Evolutionary conservation across 2,329 filamentous ascomycete species (phyloP).

Genomic region (Curvularia spicifera): DNA sequence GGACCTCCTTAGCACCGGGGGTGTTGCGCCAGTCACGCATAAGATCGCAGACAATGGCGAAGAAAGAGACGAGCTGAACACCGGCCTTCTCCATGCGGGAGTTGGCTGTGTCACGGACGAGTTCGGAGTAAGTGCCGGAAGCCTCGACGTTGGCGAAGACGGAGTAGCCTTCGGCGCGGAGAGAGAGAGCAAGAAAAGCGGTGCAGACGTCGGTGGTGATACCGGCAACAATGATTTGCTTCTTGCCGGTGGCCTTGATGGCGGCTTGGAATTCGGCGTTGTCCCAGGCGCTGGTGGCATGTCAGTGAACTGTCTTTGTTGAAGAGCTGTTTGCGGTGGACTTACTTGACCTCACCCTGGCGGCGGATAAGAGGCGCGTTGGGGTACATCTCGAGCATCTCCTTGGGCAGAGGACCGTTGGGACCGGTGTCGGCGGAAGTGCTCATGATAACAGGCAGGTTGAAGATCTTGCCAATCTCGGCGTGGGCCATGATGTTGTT

Average conservation of each 20-base stretch:
- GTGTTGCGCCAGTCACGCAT: constrained; percentile 73
- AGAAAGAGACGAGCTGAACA: constrained; percentile 68
- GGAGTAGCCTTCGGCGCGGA: constrained; percentile 72
- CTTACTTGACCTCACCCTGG: constrained; percentile 70
- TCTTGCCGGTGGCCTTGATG: constrained; percentile 68
- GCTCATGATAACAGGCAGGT: constrained; percentile 72
- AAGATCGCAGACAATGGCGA: constrained; percentile 69
- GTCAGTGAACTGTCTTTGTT: constrained; percentile 7
- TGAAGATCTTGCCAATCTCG: constrained; percentile 68
- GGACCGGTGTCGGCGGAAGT: constrained; percentile 73
- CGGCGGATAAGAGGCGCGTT: constrained; percentile 69
- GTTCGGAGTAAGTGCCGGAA: constrained; percentile 67
- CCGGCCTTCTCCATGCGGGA: constrained; percentile 70
- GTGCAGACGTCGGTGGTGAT: constrained; percentile 80
- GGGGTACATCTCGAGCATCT: constrained; percentile 72
- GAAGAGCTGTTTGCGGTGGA: not conserved
- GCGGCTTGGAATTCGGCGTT: constrained; percentile 71
- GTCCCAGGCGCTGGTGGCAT: constrained; percentile 67
- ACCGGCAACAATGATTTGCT: constrained; percentile 73
- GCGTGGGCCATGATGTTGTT: constrained; percentile 73
- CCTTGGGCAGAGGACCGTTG: constrained; percentile 73
- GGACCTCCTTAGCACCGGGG: constrained; percentile 59
- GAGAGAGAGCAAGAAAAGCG: constrained; percentile 74
- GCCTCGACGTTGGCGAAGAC: constrained; percentile 78
- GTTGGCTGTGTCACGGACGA: constrained; percentile 69